Evolutionary conservation across 2,329 filamentous ascomycete genomes (phyloP).

Genomic region (Ophiocordyceps camponoti-saundersi): DNA sequence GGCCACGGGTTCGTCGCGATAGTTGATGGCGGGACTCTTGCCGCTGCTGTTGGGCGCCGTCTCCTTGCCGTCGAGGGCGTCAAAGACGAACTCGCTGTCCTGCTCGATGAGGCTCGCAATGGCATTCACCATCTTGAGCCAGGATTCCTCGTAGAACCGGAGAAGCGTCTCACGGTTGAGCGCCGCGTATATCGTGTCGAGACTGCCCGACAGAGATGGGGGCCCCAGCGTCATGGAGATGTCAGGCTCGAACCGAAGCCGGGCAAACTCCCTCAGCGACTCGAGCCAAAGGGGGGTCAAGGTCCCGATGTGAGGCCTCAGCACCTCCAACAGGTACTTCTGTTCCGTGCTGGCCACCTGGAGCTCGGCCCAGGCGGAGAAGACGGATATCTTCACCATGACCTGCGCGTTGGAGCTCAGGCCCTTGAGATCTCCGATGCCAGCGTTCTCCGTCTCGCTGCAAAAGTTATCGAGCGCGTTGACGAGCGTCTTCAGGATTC

Average conservation of each 20-base stretch:
- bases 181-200: slow-evolving; percentile 89
- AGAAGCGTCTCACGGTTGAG: slow-evolving; percentile 86
- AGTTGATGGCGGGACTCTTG: slow-evolving; percentile 75
- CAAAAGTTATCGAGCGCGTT: slow-evolving; percentile 86
- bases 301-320: slow-evolving; percentile 77
- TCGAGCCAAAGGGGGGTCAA: slow-evolving; percentile 89
- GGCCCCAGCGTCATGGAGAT: slow-evolving; percentile 83
- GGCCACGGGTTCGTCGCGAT: slow-evolving; percentile 89
- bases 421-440: slow-evolving; percentile 83
- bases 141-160: slow-evolving; percentile 92
- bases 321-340: slow-evolving; percentile 70
- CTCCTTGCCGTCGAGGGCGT: slow-evolving; percentile 79
- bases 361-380: slow-evolving; percentile 91
- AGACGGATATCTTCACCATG: slow-evolving; percentile 96
- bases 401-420: slow-evolving; percentile 92
- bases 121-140: slow-evolving; percentile 91
- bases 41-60: slow-evolving; percentile 30
- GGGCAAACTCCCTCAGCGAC: slow-evolving; percentile 82
- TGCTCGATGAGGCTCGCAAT: slow-evolving; percentile 96
- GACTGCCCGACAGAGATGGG: slow-evolving; percentile 62
- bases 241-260: slow-evolving; percentile 86
- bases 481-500: slow-evolving; percentile 86
- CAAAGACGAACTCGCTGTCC: slow-evolving; percentile 94
- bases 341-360: slow-evolving; percentile 92
- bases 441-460: slow-evolving; percentile 59